Evolutionary conservation across 2,329 filamentous ascomycete genomes (phyloP).

Genomic region (Lecanoromycetidae sp.): DNA sequence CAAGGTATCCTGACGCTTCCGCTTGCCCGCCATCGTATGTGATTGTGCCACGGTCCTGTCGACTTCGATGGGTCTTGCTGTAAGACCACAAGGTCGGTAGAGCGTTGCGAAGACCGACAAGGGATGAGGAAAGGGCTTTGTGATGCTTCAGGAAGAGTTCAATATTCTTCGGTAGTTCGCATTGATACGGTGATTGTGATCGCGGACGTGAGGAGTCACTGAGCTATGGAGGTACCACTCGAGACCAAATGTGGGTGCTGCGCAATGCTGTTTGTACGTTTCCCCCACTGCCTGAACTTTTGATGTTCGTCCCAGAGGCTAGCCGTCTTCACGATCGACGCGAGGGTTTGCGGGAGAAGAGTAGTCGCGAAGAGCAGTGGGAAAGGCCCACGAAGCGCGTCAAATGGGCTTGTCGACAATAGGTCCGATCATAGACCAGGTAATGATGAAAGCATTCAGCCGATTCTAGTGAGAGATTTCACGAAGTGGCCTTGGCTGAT

Average conservation of each 20-base stretch:
- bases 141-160: neutral
- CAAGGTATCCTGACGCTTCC: slow-evolving; percentile 43
- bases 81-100: too few relatives aligned
- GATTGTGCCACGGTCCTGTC: too few relatives aligned
- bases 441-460: too few relatives aligned
- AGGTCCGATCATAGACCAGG: too few relatives aligned
- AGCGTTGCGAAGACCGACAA: too few relatives aligned
- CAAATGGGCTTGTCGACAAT: too few relatives aligned
- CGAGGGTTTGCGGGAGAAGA: slow-evolving; percentile 6
- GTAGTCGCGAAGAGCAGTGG: slow-evolving; percentile 3
- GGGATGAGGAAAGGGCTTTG: too few relatives aligned
- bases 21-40: slow-evolving; percentile 35
- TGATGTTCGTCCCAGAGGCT: slow-evolving; percentile 6
- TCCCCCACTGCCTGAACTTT: neutral
- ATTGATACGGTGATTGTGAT: neutral
- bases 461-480: too few relatives aligned
- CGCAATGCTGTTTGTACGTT: neutral
- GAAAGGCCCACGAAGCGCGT: neutral
- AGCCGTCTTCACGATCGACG: slow-evolving; percentile 13
- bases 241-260: slow-evolving; percentile 24
- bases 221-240: neutral
- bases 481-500: neutral
- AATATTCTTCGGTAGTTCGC: neutral
- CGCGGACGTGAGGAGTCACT: neutral
- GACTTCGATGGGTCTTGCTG: too few relatives aligned